Conservation (phyloP, 345 rosid species). For the Streptanthus diversifolius region DNA sequence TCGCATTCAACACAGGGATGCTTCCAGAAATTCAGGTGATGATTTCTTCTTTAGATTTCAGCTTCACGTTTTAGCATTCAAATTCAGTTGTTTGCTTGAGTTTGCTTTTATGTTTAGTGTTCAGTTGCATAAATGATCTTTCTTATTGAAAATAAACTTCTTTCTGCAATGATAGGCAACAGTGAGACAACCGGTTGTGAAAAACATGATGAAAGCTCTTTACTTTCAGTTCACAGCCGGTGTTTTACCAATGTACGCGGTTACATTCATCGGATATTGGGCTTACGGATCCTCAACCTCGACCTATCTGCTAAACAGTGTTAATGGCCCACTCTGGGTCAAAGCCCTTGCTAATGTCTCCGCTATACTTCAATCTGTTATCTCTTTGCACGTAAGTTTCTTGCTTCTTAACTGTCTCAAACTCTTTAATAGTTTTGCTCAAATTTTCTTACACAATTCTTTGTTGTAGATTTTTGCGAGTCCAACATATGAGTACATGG, state of each 20-base stretch:
- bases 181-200: conserved; percentile 68
- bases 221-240: conserved; percentile 81
- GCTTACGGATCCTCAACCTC: conserved; percentile 85
- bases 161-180: conserved; percentile 55
- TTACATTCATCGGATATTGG: conserved; percentile 83
- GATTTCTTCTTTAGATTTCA: not conserved
- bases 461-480: conserved; percentile 76
- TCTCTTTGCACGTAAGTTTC: conserved; percentile 67
- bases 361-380: conserved; percentile 81
- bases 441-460: not conserved
- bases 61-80: not conserved
- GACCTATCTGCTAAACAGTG: conserved; percentile 63
- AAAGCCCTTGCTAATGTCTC: conserved; percentile 71
- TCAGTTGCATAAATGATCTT: not conserved
- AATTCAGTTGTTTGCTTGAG: not conserved
- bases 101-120: not conserved
- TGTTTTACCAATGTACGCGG: conserved; percentile 64
- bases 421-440: not conserved
- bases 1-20: conserved; percentile 96
- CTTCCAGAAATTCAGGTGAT: conserved; percentile 78
- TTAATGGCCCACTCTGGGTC: conserved; percentile 76
- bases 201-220: conserved; percentile 80
- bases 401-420: not conserved
- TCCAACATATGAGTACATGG: conserved; percentile 86
- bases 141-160: not conserved